A percentile compares a stretch with the other conserved stretches of the same genome.
phyloP scores from a whole-genome alignment of 2,329 filamentous ascomycete species.

The Fusarium piperis region DNA sequence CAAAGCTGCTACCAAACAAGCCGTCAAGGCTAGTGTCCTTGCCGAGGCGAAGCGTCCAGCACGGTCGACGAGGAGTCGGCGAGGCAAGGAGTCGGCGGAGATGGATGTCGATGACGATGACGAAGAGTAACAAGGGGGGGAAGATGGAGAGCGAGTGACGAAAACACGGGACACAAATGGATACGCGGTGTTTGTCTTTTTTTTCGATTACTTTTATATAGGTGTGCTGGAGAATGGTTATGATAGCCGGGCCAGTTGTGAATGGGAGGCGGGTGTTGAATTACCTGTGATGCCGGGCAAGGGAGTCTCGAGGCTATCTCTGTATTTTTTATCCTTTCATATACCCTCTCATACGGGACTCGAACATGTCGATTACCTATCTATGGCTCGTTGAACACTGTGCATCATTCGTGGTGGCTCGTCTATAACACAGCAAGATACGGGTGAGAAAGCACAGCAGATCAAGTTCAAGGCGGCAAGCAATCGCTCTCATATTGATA shows the following conservation, averaged over 20 bases:
- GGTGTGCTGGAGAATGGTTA: slow-evolving; percentile 10
- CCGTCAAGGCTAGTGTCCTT: slow-evolving; percentile 40
- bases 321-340: slow-evolving; percentile 35
- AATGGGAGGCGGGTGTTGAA: slow-evolving; percentile 12
- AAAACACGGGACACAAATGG: slow-evolving; percentile 20
- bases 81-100: slow-evolving; percentile 42
- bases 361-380: not conserved
- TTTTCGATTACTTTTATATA: slow-evolving; percentile 29
- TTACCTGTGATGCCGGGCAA: slow-evolving; percentile 25
- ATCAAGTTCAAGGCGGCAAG: not conserved
- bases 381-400: not conserved
- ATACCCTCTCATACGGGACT: slow-evolving; percentile 36
- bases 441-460: not conserved
- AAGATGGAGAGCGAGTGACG: not conserved
- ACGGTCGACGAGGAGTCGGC: slow-evolving; percentile 42
- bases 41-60: slow-evolving; percentile 33
- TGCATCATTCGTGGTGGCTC: not conserved
- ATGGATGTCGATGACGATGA: slow-evolving; percentile 51
- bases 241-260: slow-evolving; percentile 11
- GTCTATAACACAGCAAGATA: not conserved
- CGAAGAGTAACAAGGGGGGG: slow-evolving; percentile 34
- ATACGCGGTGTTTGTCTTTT: slow-evolving; percentile 17
- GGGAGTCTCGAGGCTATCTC: slow-evolving; percentile 37
- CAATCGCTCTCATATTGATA: slow-evolving; percentile 25
- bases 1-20: slow-evolving; percentile 36